phyloP scores from a whole-genome alignment of 2,329 filamentous ascomycete species.

The Alternaria triticimaculans region DNA sequence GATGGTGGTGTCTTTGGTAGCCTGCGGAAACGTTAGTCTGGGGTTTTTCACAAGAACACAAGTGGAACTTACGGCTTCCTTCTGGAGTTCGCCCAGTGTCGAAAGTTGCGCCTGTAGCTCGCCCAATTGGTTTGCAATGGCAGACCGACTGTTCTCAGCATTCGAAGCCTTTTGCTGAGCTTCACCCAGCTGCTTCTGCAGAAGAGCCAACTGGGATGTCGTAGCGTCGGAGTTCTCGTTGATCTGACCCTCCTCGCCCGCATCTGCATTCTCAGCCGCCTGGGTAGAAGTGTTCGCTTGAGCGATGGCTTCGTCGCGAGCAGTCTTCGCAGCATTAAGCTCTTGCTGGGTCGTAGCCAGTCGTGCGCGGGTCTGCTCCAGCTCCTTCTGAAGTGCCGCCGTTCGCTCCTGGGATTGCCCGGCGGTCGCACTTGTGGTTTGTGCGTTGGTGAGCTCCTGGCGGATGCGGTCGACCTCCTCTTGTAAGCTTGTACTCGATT shows the following conservation, averaged over 20 bases:
- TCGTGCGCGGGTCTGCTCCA: constrained; percentile 27
- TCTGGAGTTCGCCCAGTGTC: constrained; percentile 67
- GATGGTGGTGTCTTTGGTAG: constrained; percentile 51
- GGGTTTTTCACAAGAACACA: background rate
- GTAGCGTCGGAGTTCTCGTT: constrained; percentile 40
- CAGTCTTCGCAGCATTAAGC: constrained; percentile 66
- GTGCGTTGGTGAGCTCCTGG: constrained; percentile 25
- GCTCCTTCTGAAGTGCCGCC: constrained; percentile 56
- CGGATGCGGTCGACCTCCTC: constrained; percentile 69
- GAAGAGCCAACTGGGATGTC: constrained; percentile 41
- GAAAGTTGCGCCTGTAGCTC: constrained; percentile 51
- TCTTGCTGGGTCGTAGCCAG: constrained; percentile 43
- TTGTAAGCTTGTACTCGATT: constrained; percentile 27
- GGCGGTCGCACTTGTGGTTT: constrained; percentile 22
- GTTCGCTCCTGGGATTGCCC: constrained; percentile 62
- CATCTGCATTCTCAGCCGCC: constrained; percentile 38
- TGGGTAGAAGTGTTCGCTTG: constrained; percentile 52
- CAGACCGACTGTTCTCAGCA: constrained; percentile 47
- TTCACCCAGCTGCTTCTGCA: constrained; percentile 47
- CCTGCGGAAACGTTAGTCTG: constrained; percentile 32
- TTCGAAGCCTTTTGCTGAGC: constrained; percentile 33
- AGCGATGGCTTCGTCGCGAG: constrained; percentile 68
- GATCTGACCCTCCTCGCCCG: constrained; percentile 57
- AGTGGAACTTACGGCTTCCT: constrained; percentile 56
- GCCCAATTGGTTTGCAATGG: constrained; percentile 47